Conservation (phyloP, 345 rosid genomes). For the Atalantia buxifolia region DNA sequence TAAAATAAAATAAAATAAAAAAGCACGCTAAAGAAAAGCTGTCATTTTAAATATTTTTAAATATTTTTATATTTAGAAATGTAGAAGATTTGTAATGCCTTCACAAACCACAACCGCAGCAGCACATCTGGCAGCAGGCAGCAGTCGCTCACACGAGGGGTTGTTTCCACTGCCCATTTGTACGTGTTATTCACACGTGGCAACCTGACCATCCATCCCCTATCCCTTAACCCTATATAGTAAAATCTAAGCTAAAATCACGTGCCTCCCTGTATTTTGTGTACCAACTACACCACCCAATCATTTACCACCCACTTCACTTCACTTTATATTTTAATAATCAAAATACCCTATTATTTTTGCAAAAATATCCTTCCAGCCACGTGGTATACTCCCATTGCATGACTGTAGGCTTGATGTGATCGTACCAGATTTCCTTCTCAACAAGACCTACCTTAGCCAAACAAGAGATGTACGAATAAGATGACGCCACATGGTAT, state of each 20-base stretch:
- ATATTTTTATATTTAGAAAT: neutral
- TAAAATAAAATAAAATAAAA: no score
- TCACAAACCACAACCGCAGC: neutral
- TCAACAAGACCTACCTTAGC: conserved; percentile 7
- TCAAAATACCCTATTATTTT: neutral
- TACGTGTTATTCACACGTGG: conserved; percentile 17
- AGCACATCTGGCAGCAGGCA: neutral
- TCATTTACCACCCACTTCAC: neutral
- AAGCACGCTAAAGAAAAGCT: neutral
- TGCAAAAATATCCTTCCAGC: neutral
- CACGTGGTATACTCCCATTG: neutral
- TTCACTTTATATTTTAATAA: neutral
- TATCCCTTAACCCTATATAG: conserved; percentile 4
- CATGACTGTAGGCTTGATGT: neutral
- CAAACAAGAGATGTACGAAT: conserved; percentile 4
- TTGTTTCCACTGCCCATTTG: neutral
- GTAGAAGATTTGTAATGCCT: neutral
- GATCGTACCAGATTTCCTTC: neutral
- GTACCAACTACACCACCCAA: neutral
- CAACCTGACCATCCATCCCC: neutral
- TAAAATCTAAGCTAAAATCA: neutral
- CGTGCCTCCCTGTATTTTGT: neutral
- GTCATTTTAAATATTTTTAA: neutral
- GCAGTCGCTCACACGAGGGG: conserved; percentile 14
- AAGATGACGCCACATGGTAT: conserved; percentile 14